A percentile compares a stretch with the other conserved stretches of the same genome.
These are phyloP conservation scores for Blastocystis hominis DNA, from an alignment of 352 stramenopile genomes.

Conservation along the genomic window DNA sequence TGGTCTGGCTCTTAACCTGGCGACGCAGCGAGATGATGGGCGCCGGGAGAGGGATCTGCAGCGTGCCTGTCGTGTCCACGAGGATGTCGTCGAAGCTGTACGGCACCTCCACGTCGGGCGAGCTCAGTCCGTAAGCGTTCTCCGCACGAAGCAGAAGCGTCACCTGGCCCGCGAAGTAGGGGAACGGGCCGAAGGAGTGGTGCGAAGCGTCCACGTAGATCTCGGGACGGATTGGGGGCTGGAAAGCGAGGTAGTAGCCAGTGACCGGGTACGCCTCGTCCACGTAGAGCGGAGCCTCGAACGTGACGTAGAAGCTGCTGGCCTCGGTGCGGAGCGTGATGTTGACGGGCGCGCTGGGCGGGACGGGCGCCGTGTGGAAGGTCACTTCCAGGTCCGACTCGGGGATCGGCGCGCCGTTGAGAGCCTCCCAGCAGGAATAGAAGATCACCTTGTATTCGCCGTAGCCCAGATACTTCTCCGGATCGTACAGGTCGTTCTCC, in stretches of 20 bases:
- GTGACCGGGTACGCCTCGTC: slow-evolving; percentile 18
- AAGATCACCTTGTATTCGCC: slow-evolving; percentile 48
- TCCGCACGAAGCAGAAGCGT: slow-evolving; percentile 19
- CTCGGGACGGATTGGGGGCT: slow-evolving; percentile 42
- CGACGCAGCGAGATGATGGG: not conserved
- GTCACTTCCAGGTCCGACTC: slow-evolving; percentile 14
- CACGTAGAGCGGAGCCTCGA: slow-evolving; percentile 11
- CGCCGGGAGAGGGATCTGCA: not conserved
- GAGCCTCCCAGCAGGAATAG: slow-evolving; percentile 12
- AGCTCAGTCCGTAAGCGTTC: slow-evolving; percentile 45
- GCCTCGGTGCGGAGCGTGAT: not conserved
- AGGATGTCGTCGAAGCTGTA: slow-evolving; percentile 37
- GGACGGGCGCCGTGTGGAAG: slow-evolving; percentile 15
- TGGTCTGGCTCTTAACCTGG: not conserved
- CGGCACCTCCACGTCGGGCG: slow-evolving; percentile 9
- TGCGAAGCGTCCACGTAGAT: not conserved
- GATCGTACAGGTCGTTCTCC: not conserved
- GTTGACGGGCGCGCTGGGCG: not conserved
- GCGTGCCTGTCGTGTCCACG: not conserved
- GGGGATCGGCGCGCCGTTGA: slow-evolving; percentile 12
- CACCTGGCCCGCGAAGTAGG: slow-evolving; percentile 4
- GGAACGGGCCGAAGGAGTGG: not conserved
- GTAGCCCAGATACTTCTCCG: slow-evolving; percentile 36
- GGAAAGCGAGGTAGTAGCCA: slow-evolving; percentile 35
- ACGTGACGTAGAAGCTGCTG: not conserved